Evolutionary conservation across 148 eudicot species (phyloP), one percentile per base, ranked within the genome.

Genomic region (Rheum nobile): DNA sequence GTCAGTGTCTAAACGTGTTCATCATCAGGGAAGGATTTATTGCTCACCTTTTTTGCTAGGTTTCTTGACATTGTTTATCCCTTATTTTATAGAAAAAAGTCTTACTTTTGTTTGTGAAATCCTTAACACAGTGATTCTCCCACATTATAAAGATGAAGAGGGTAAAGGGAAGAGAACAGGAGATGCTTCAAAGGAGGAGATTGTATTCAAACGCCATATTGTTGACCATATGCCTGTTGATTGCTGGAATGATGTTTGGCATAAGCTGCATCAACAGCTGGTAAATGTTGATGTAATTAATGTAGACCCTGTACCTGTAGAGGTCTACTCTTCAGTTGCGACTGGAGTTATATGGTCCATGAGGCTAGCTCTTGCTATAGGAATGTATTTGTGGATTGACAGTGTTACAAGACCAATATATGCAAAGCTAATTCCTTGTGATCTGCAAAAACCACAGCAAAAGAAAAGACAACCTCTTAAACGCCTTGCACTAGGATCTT

Each of bases 151-250:
- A 81, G 88, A 86, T 74, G 90, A 80, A 79, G 74, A 72, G 76
- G 65, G 67, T 22, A 75, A 79, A 42, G 76, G 59, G 44, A 80
- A 74, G 69, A 77, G 72, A 46, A 72, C 80, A 16, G 76, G 77
- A 77, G 80, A 72, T 46, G 85, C 80, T 72, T 39, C 77, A 11
- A 80, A 85, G 43, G 79, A 81, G 75, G 87, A 88, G 67, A 78
- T 93, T 79, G 73, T 93, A 44, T 93, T 55, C 65, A 83, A 82
- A 74, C 94, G 97, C 52, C 97, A 93, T 80, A 75, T 88, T 38
- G 92, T 91, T 75, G 91, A 93, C 31, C 88, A 84, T 54, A 93
- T 93, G 98, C 98, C 98, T 32, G 80, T 89, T 67, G 98, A 93
- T 75, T 80, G 88, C 78, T 93, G 98, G 98, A 91, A 88, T 81